Base-by-base conservation (phyloP, 148 eudicot species). In the Camellia lanceoleosa region DNA sequence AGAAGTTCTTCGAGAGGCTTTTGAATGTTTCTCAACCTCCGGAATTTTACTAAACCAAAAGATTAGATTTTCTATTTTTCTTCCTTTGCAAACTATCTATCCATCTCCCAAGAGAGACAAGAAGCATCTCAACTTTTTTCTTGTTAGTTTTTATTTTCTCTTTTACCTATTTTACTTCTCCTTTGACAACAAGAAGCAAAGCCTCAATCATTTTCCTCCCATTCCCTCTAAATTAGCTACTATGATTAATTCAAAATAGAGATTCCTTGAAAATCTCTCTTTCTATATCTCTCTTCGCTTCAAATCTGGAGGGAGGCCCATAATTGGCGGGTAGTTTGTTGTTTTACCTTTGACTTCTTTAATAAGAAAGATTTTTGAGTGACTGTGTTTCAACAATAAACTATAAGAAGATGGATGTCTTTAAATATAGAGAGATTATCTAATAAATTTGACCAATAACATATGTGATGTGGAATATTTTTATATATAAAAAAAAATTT, bases 251-350 rank as follows among this genome's bases (percentile, higher is more conserved):
- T 5, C 19, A 76, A 76, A 19, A 46, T 76, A 54, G 56, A 47
- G 70, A 63, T 12, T 2, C 79, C 80, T 0, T 75, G 30, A 4
- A 7, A 59, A 52, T 61, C 58, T 52, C 43, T 49, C 44, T 63
- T 59, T 76, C 78, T 73, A 66, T 73, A 66, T 41, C 67, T 20
- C 49, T 46, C 69, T 47, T 19, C 78, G 67, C 16, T 14, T 14
- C 60, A 64, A 66, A 38, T 65, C 15, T 68, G 38, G 19, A 11
- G 42, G 73, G 73, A 67, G 51, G 5, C 10, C 73, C 80, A 67
- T 2, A 2, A 38, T 55, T 78, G 10, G 49, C 65, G 80, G 80
- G 54, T 12, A 55, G 73, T 67, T 16, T 49, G 63, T 77, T 51
- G 12, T 11, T 38, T n/a, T 63, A 38, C 14, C 64, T 20, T 20